Conservation (phyloP, 2,329 filamentous ascomycete species). For the Podosphaera aphanis region DNA sequence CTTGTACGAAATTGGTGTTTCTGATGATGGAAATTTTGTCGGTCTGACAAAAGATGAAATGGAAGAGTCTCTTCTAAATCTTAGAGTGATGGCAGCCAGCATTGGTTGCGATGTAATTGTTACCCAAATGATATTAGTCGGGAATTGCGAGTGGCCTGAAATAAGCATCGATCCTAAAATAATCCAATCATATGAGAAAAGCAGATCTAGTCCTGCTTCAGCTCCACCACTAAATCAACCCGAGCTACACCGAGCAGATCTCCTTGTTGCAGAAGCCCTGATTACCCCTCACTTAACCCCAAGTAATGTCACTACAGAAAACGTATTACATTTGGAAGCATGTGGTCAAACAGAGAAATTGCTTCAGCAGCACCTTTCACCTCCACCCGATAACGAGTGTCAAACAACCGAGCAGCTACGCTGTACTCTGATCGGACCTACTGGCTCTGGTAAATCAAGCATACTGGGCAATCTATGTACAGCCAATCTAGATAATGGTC, state of each 20-base stretch:
- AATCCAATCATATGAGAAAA: background rate
- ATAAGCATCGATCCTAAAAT: background rate
- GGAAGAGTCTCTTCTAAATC: conserved; percentile 66
- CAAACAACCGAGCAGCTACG: conserved; percentile 42
- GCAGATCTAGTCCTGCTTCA: background rate
- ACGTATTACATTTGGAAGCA: background rate
- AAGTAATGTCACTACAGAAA: background rate
- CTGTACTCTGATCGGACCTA: conserved; percentile 70
- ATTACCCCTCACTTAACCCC: conserved; percentile 48
- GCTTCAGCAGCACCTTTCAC: conserved; percentile 1
- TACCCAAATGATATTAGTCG: conserved; percentile 60
- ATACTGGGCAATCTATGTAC: conserved; percentile 73
- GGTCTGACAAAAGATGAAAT: conserved; percentile 78
- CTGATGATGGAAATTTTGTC: conserved; percentile 78
- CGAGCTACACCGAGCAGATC: conserved; percentile 22
- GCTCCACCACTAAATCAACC: background rate
- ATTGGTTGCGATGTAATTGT: conserved; percentile 71
- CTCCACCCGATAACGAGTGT: background rate
- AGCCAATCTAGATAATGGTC: conserved; percentile 70
- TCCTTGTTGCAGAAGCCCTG: conserved; percentile 79
- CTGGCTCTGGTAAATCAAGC: conserved; percentile 79
- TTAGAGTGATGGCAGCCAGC: conserved; percentile 78
- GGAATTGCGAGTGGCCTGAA: conserved; percentile 49
- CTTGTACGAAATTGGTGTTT: conserved; percentile 86
- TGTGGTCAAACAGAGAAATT: background rate